These are phyloP conservation scores for Neurospora tetraspora DNA, from an alignment of 495 filamentous ascomycete genomes.

Conservation along the genomic window DNA sequence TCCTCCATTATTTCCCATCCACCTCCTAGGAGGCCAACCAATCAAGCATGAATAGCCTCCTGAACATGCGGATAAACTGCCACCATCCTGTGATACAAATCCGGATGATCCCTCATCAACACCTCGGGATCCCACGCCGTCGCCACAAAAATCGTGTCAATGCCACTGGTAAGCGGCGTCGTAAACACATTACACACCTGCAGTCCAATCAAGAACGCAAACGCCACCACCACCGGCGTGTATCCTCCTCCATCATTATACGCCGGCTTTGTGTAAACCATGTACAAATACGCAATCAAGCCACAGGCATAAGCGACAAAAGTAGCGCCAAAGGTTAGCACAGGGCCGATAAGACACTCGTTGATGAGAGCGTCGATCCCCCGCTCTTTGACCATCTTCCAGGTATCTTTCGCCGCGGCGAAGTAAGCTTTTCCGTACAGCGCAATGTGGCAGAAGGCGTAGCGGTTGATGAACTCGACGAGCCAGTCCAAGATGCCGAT, in stretches of 20 bases:
- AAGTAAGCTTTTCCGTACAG: constrained; percentile 84
- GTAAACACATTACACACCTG: constrained; percentile 86
- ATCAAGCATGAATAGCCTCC: constrained; percentile 32
- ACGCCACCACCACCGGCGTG: constrained; percentile 64
- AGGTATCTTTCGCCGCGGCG: constrained; percentile 76
- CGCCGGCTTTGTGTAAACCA: constrained; percentile 59
- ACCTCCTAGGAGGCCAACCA: neutral
- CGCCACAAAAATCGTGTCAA: constrained; percentile 79
- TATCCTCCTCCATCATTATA: constrained; percentile 61
- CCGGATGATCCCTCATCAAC: constrained; percentile 69
- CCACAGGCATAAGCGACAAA: constrained; percentile 78
- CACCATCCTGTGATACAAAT: constrained; percentile 68
- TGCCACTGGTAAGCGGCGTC: constrained; percentile 61
- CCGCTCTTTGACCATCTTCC: constrained; percentile 82
- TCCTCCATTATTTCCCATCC: no score
- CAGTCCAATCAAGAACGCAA: constrained; percentile 72
- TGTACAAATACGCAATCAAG: constrained; percentile 73
- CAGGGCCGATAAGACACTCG: constrained; percentile 82
- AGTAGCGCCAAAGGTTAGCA: constrained; percentile 77
- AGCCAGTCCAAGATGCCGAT: constrained; percentile 77
- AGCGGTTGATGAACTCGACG: constrained; percentile 67
- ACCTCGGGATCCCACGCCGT: constrained; percentile 85
- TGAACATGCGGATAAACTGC: constrained; percentile 77
- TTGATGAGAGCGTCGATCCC: constrained; percentile 84
- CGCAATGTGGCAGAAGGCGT: constrained; percentile 87